Evolutionary conservation across 441 rosid genomes (phyloP).

Genomic region (Mallotus japonicus): DNA sequence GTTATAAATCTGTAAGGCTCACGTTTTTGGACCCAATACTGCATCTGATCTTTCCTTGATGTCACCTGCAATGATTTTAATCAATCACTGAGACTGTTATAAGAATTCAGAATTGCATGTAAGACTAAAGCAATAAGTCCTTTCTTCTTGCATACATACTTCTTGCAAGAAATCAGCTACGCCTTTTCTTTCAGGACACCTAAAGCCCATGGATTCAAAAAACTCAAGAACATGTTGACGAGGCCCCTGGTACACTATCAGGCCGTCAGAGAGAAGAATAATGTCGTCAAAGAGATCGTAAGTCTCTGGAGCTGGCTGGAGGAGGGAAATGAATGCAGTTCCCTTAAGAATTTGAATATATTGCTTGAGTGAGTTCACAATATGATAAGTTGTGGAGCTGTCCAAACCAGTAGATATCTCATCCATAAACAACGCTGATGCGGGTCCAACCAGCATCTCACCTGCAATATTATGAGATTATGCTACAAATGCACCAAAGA

Average conservation of each 20-base stretch:
- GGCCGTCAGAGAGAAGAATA: constrained; percentile 72
- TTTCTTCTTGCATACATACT: constrained; percentile 34
- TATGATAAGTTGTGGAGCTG: constrained; percentile 83
- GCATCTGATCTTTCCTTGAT: constrained; percentile 84
- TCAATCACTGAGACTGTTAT: not conserved
- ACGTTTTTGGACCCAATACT: constrained; percentile 61
- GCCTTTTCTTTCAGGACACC: constrained; percentile 46
- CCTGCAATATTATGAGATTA: constrained; percentile 31
- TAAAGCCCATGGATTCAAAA: constrained; percentile 63
- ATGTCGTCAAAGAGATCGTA: constrained; percentile 84
- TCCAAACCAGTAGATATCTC: constrained; percentile 95
- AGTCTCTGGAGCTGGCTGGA: constrained; percentile 90
- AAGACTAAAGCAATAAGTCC: not conserved
- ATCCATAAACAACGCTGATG: constrained; percentile 75
- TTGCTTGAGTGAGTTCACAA: constrained; percentile 70
- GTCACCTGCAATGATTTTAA: constrained; percentile 57
- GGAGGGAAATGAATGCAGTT: constrained; percentile 34
- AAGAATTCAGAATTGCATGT: not conserved
- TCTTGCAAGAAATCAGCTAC: constrained; percentile 84
- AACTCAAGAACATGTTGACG: constrained; percentile 66
- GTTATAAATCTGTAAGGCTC: constrained; percentile 60
- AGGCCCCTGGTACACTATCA: constrained; percentile 79
- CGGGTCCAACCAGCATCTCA: constrained; percentile 88
- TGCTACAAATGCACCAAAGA: no score
- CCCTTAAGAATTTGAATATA: constrained; percentile 69